Base-by-base conservation (phyloP, 2,329 filamentous ascomycete genomes). In the Orbilia javanica region DNA sequence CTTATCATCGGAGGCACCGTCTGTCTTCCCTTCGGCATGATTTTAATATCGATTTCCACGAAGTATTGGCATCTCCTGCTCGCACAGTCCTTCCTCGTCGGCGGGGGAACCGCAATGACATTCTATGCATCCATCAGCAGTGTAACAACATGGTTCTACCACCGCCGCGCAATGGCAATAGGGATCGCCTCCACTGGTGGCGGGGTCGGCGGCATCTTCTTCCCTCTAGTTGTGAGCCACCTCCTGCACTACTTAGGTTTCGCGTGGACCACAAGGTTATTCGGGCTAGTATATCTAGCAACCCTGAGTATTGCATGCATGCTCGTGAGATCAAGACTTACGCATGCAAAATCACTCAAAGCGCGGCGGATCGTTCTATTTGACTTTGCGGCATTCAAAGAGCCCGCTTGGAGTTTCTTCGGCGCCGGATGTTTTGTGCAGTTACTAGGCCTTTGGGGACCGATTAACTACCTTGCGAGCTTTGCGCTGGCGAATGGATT, bases 331-430 rank as follows among this genome's bases (percentile, higher is more conserved):
- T 78, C 74, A n/a, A 63, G 67, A 4, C 36, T 78, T 29, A 63
- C 42, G 27, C 74, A 78, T 27, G 52, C 74, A 11, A 78, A 78
- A 53, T 78, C 74, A 3, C 25, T 71, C 2, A 78, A 78, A 15
- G 74, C 66, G 31, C 57, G 74, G 8, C 36, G 63, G 13, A 78
- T 78, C 8, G 74, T 78, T 6, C 20, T 78, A 1, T 78, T 78
- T 31, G 74, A 78, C 53, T 78, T 78, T 31, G 74, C 74, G 25
- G 74, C 74, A 31, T 78, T 78, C 42, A 78, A 78, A 31, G 74
- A 78, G 18, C 74, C 74, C 11, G 74, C 74, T 25, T 78, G 74
- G 74, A 78, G 74, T 64, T 72, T 78, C 34, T 78, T 78, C 44
- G 74, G 74, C 4, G 44, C 42, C 4, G 74, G 74, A 7, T 78